Evolutionary conservation across 768 basidiomycete species (phyloP), one percentile per base, ranked within the genome.

Genomic region (Russula virescens): DNA sequence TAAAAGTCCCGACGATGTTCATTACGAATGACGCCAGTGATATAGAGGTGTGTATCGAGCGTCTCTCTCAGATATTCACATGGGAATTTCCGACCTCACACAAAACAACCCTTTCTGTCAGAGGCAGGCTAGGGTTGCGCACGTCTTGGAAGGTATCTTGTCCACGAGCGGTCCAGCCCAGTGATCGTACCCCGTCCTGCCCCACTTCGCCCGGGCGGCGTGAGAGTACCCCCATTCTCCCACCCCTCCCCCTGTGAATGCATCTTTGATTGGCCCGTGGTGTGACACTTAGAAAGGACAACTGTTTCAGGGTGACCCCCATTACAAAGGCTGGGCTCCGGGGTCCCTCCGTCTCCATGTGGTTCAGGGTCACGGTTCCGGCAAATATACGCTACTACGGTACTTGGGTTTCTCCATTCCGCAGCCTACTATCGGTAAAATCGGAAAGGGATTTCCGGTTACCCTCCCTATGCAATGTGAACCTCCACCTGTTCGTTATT

Each of bases 1-100:
- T 86, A 49, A 76, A 79, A 45, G 81, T 93, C 16, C 91, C 91
- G 18, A 78, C 83, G 2, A 91, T 94, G 87, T 88, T 81, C 69
- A 73, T 76, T 14, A 84, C 87, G 3, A 73, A 69, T 48, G 77
- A 78, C 48, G 68, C 69, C 43, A 69, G 75, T 4, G 81, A 85
- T 65, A 74, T 80, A 75, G 80, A 89, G 79, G 89, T 88, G 71
- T 62, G 79, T 67, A 43, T 51, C 16, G 31, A 31, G 55, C 40
- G 31, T 46, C 56, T 38, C 38, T 38, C n/a, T 10, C 10, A n/a
- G 21, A 34, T 7, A 38, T 53, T 51, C 55, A 63, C 53, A 25
- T 65, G 26, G 23, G 5, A 25, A 13, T 18, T 50, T 25, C 42
- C 51, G 25, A 45, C 58, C 63, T 55, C 47, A 55, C 42, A 13